A percentile compares a stretch with the other conserved stretches of the same genome.
Evolutionary conservation across 345 rosid genomes (phyloP).

Genomic region (Sonneratia alba): DNA sequence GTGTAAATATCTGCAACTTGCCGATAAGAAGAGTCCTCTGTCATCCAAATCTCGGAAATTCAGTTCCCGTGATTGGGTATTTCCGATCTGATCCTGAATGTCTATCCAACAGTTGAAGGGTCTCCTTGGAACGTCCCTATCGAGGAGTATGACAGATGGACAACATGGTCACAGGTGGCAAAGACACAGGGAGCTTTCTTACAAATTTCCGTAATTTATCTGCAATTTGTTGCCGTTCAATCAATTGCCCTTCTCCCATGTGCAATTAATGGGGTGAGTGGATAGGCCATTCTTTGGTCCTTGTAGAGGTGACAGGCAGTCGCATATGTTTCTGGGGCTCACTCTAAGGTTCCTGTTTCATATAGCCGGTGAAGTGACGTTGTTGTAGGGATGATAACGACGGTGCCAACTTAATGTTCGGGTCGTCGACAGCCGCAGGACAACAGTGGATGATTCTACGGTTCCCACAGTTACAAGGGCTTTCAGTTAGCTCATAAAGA

Average conservation of each 20-base stretch:
- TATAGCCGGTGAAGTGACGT: background rate
- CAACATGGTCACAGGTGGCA: conserved; percentile 8
- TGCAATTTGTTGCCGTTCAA: background rate
- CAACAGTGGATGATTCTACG: background rate
- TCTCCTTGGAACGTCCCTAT: conserved; percentile 8
- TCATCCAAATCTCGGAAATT: background rate
- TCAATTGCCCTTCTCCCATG: conserved; percentile 14
- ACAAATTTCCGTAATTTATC: background rate
- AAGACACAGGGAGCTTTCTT: conserved; percentile 8
- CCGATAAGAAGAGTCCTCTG: background rate
- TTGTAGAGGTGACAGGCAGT: background rate
- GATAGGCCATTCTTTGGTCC: conserved; percentile 5
- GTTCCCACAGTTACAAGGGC: background rate
- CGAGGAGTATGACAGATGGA: background rate
- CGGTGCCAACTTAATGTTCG: background rate
- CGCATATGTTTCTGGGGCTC: background rate
- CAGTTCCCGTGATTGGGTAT: background rate
- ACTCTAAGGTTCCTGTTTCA: background rate
- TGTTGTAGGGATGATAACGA: background rate
- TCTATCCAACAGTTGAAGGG: conserved; percentile 7
- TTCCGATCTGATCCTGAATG: background rate
- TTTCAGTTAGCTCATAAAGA: background rate
- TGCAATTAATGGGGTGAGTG: conserved; percentile 14
- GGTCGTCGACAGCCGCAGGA: background rate
- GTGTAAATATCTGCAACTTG: background rate